These are phyloP conservation scores for Iris pallida DNA, from an alignment of 116 monocot species.

Conservation along the genomic window DNA sequence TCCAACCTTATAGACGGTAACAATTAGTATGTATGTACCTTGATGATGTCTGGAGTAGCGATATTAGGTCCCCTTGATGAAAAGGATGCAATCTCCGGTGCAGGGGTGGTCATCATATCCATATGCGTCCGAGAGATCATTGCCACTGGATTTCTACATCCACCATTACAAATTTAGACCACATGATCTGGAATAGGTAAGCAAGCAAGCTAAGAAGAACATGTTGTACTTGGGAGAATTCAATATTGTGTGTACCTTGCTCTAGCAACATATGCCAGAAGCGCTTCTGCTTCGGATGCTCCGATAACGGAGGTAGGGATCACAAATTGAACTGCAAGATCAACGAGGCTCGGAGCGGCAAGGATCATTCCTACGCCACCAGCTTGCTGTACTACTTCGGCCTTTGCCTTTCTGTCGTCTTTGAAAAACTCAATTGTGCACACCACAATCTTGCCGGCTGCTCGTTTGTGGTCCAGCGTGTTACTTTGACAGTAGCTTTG, in stretches of 20 bases:
- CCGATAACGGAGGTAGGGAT: conserved; percentile 8
- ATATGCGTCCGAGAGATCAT: neutral
- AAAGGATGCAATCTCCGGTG: neutral
- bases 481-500: conserved; percentile 11
- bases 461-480: neutral
- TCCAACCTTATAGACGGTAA: too few species aligned
- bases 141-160: neutral
- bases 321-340: neutral
- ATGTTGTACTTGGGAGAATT: neutral
- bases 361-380: conserved; percentile 19
- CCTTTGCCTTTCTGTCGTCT: conserved; percentile 1
- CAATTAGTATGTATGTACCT: neutral
- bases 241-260: neutral
- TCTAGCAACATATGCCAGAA: neutral
- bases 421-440: neutral
- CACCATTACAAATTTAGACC: neutral
- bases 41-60: neutral
- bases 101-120: neutral
- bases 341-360: neutral
- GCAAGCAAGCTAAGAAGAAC: neutral
- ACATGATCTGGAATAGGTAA: neutral
- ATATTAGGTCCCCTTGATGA: conserved; percentile 5
- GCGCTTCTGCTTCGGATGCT: neutral
- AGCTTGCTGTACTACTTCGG: neutral
- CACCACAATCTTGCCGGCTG: conserved; percentile 10